Evolutionary conservation across 2,329 filamentous ascomycete genomes (phyloP), one percentile per base, ranked within the genome.

Genomic region (Aspergillus niger): DNA sequence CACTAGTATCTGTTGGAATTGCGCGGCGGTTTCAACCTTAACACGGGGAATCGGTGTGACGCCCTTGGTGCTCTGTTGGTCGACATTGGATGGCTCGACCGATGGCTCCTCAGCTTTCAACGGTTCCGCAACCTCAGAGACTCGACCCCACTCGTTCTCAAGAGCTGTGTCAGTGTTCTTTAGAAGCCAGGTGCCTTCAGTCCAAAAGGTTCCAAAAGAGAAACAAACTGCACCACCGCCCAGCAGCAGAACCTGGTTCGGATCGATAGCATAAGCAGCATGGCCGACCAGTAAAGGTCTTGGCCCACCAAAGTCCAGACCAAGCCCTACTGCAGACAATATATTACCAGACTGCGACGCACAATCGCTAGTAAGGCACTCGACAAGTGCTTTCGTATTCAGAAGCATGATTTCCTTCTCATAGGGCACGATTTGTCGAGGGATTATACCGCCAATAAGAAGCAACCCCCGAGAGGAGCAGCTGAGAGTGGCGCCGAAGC

Each of bases 221-320:
- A 96, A 96, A 73, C 92, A 96, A 0, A 92, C 91, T 15, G 90
- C 91, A 39, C 92, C 93, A 15, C 93, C 93, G 1, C 92, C 92
- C 51, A 90, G 75, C 7, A 96, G 77, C 8, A 91, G 69, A 3
- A 92, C 68, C 17, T 83, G 76, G 30, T 81, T 77, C 44, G 79
- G 69, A 28, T 77, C 77, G 0, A 83, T 76, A 28, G 78, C 71
- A 13, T 84, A 75, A 7, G 83, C 79, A 4, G 87, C 87, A 58
- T 87, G 84, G 2, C 93, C 92, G 54, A 92, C 81, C 53, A 96
- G 81, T 5, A 96, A 80, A 11, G 91, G 91, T 57, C 86, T 79
- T 20, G 79, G 77, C 20, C 75, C 75, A 28, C 66, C 61, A n/a
- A 69, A 71, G 28, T 66, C 64, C 20, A 57, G 49, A 7, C 67